Percentiles rank a stretch among this genome's conserved stretches.
Evolutionary conservation across 768 basidiomycete genomes (phyloP).

Genomic region (Kwoniella sp.): DNA sequence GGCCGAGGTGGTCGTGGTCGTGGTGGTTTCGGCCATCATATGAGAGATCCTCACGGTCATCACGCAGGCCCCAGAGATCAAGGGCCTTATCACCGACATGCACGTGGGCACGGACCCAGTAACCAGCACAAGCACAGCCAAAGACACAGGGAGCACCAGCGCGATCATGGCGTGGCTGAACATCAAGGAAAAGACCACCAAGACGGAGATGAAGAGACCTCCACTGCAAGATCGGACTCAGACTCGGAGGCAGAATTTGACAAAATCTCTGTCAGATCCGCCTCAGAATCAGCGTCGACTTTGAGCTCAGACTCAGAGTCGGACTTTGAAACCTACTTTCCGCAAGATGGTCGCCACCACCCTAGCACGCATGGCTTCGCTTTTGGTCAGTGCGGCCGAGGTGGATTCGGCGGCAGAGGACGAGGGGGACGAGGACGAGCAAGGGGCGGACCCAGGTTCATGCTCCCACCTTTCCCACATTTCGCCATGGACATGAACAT

Average conservation of each 20-base stretch:
- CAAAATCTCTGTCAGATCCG: background rate
- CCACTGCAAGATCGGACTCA: background rate
- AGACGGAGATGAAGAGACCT: background rate
- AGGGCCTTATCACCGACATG: background rate
- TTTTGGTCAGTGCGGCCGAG: background rate
- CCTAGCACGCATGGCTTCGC: too few relatives aligned
- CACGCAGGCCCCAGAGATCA: background rate
- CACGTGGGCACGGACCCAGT: background rate
- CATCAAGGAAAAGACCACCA: background rate
- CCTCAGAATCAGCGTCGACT: background rate
- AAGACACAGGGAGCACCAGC: too few relatives aligned
- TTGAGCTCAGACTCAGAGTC: background rate
- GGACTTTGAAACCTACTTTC: background rate
- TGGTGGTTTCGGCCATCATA: background rate
- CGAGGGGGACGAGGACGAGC: background rate
- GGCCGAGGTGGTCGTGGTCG: background rate
- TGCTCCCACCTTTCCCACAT: background rate
- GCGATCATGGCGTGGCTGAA: too few relatives aligned
- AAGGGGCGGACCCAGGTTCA: too few relatives aligned
- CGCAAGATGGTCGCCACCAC: background rate
- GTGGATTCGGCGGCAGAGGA: background rate
- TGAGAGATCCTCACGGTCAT: background rate
- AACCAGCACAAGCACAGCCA: background rate
- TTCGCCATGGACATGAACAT: background rate
- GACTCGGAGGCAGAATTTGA: slow-evolving; percentile 1